Percentiles rank a stretch among this genome's conserved stretches.
These are phyloP conservation scores for Asterionellopsis glacialis DNA, from an alignment of 108 stramenopile genomes.

Conservation along the genomic window DNA sequence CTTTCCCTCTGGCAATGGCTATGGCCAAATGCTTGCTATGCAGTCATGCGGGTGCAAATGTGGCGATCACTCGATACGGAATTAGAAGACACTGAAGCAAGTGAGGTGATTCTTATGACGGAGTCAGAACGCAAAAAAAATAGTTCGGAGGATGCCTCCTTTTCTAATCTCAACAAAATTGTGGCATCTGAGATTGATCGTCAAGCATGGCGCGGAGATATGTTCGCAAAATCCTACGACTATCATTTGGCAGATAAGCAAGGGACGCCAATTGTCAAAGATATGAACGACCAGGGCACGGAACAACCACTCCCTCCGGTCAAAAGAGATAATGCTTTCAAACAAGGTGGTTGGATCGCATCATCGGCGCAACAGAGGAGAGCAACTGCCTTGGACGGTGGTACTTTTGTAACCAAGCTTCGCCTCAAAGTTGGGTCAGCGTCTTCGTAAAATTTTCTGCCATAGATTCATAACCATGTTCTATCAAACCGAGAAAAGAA, in stretches of 20 bases:
- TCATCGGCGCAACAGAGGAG: slow-evolving; percentile 78
- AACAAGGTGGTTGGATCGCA: slow-evolving; percentile 82
- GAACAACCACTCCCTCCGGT: slow-evolving; percentile 76
- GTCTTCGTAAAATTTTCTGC: too few relatives aligned
- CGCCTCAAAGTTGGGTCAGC: too few relatives aligned
- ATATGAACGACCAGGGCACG: slow-evolving; percentile 49
- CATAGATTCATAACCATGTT: too few relatives aligned
- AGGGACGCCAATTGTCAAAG: slow-evolving; percentile 12
- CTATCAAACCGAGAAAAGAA: too few relatives aligned
- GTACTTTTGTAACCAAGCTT: slow-evolving; percentile 67
- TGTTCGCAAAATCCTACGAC: slow-evolving; percentile 57
- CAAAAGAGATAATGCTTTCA: slow-evolving; percentile 65
- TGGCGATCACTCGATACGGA: slow-evolving; percentile 50
- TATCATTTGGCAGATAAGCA: slow-evolving; percentile 13
- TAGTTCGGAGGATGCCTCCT: slow-evolving; percentile 48
- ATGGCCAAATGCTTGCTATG: slow-evolving; percentile 65
- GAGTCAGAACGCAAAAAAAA: slow-evolving; percentile 66
- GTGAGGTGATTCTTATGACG: slow-evolving; percentile 67
- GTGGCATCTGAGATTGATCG: slow-evolving; percentile 61
- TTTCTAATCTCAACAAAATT: slow-evolving; percentile 39
- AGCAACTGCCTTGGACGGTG: slow-evolving; percentile 65
- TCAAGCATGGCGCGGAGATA: slow-evolving; percentile 80
- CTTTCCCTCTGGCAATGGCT: slow-evolving; percentile 83
- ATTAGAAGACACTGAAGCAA: slow-evolving; percentile 33
- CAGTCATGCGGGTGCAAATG: slow-evolving; percentile 49